Evolutionary conservation across 495 filamentous ascomycete genomes (phyloP).

Genomic region (Podospora tetraspora): DNA sequence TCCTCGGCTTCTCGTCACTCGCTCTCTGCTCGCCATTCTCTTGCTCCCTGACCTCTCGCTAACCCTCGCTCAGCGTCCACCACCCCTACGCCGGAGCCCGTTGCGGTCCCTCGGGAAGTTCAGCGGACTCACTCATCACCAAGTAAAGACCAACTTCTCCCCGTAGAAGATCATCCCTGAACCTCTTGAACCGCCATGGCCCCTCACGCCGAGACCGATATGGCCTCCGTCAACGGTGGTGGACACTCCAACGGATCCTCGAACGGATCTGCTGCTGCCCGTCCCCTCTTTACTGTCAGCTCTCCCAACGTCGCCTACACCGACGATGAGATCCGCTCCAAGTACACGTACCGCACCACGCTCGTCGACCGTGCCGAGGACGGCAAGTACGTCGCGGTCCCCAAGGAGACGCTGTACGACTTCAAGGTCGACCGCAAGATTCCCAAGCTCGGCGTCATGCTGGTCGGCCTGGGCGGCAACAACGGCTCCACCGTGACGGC

Average conservation of each 20-base stretch:
- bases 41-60: conserved; percentile 8
- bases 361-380: conserved; percentile 64
- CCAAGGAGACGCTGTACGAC: conserved; percentile 86
- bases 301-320: conserved; percentile 93
- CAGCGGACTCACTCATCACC: conserved; percentile 69
- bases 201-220: conserved; percentile 78
- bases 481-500: conserved; percentile 97
- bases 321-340: conserved; percentile 80
- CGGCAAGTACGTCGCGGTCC: conserved; percentile 76
- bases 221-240: conserved; percentile 69
- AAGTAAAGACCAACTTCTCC: conserved; percentile 43
- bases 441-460: conserved; percentile 92
- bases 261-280: conserved; percentile 32
- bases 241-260: conserved; percentile 59
- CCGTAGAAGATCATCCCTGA: conserved; percentile 21
- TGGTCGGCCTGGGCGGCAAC: conserved; percentile 98
- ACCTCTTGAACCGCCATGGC: conserved; percentile 58
- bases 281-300: conserved; percentile 73
- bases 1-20: not conserved
- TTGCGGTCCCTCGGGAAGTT: conserved; percentile 81
- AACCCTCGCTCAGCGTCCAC: conserved; percentile 59
- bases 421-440: conserved; percentile 96
- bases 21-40: not conserved
- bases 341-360: conserved; percentile 95
- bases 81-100: conserved; percentile 97